These are phyloP conservation scores for Phytophthora aleatoria DNA, from an alignment of 352 stramenopile genomes.

Conservation along the genomic window DNA sequence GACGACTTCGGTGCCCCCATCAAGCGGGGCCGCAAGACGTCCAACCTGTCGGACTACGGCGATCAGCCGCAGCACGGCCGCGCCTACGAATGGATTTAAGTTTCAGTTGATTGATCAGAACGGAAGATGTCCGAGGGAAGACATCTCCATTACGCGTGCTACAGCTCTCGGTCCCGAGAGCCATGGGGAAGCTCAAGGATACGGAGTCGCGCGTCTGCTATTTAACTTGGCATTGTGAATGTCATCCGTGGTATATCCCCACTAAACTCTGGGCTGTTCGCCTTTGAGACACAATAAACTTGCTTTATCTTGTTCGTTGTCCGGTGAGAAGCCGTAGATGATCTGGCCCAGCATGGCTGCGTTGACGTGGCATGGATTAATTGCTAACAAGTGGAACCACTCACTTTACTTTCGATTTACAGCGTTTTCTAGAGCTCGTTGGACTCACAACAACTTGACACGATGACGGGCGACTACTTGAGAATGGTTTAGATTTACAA, in stretches of 20 bases:
- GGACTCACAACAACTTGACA: slow-evolving; percentile 31
- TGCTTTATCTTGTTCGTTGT: slow-evolving; percentile 9
- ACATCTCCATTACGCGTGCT: slow-evolving; percentile 20
- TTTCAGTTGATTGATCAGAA: slow-evolving; percentile 32
- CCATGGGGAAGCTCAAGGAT: slow-evolving; percentile 21
- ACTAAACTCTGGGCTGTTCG: slow-evolving; percentile 14
- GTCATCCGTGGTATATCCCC: slow-evolving; percentile 27
- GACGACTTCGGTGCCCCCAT: slow-evolving; percentile 24
- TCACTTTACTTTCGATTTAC: neutral
- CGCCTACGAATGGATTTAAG: slow-evolving; percentile 40
- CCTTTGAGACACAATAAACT: slow-evolving; percentile 24
- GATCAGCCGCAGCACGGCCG: slow-evolving; percentile 30
- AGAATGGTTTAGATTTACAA: slow-evolving; percentile 11
- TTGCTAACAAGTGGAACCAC: too few relatives aligned
- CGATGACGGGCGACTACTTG: neutral
- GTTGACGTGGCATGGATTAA: too few relatives aligned
- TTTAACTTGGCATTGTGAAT: slow-evolving; percentile 39
- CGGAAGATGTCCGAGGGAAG: slow-evolving; percentile 33
- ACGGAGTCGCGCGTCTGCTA: slow-evolving; percentile 33
- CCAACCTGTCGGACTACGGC: slow-evolving; percentile 24
- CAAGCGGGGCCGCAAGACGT: slow-evolving; percentile 22
- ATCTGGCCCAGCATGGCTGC: neutral
- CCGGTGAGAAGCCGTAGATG: too few relatives aligned
- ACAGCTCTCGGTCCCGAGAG: slow-evolving; percentile 4
- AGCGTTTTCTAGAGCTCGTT: neutral